phyloP scores from a whole-genome alignment of 768 basidiomycete species.

The Naganishia kalamii region DNA sequence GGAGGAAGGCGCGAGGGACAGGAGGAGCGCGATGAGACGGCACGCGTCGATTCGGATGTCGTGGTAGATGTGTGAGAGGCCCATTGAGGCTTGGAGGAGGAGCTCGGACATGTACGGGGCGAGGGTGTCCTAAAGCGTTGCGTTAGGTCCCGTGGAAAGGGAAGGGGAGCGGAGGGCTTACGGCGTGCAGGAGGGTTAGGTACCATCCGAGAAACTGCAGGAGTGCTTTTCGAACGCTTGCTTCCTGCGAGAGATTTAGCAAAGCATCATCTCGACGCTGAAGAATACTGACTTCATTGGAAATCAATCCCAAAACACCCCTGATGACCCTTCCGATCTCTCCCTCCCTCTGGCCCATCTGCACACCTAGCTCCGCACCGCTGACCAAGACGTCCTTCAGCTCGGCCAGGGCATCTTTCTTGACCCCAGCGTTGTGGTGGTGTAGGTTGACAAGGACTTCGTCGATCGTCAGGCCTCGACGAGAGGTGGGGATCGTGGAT shows the following conservation, averaged over 20 bases:
- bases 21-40: slow-evolving; percentile 66
- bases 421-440: slow-evolving; percentile 71
- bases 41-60: slow-evolving; percentile 88
- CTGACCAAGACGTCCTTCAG: slow-evolving; percentile 35
- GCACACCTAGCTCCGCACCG: slow-evolving; percentile 24
- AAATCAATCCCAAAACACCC: slow-evolving; percentile 51
- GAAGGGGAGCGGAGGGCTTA: slow-evolving; percentile 39
- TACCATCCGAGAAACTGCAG: slow-evolving; percentile 68
- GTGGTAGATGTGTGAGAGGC: slow-evolving; percentile 89
- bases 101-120: slow-evolving; percentile 67
- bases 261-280: background rate
- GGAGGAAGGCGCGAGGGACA: slow-evolving; percentile 62
- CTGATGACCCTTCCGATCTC: slow-evolving; percentile 41
- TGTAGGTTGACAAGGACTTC: slow-evolving; percentile 72
- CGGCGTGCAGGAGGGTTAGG: slow-evolving; percentile 58
- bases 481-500: slow-evolving; percentile 58
- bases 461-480: slow-evolving; percentile 63
- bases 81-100: slow-evolving; percentile 79
- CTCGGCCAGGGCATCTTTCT: slow-evolving; percentile 58
- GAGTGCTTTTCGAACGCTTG: slow-evolving; percentile 66
- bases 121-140: slow-evolving; percentile 56
- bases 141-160: background rate
- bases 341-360: slow-evolving; percentile 25
- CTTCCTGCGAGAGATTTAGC: slow-evolving; percentile 56
- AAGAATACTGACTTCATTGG: slow-evolving; percentile 66